Evolutionary conservation across 352 stramenopile species (phyloP), one percentile per base, ranked within the genome.

Genomic region (Albugo candida): DNA sequence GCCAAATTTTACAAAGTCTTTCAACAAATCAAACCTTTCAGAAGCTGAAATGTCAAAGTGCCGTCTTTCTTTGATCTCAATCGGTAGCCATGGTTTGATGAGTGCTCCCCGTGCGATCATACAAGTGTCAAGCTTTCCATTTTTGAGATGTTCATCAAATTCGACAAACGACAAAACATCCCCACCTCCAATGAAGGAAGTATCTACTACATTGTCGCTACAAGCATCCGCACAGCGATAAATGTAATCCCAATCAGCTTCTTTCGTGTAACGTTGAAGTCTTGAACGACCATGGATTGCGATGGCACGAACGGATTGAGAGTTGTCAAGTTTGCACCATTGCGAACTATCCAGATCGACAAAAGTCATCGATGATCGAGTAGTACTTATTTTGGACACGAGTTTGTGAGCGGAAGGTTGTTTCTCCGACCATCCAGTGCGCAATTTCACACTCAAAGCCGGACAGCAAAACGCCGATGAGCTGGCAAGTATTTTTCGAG

Each of bases 71-170:
- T 99, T 99, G 50, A 99, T 98, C 64, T 99, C 96, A 0, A 73
- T 99, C 5, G 89, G 91, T 35, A 99, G 67, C 96, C 96, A 99
- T 20, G 96, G 96, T 70, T 99, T 99, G 65, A 99, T 98, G 14
- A 99, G 77, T 5, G 94, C 95, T 45, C 94, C 87, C 21, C 86
- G 81, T 1, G 67, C 83, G 43, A 94, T 53, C 81, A 96, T 95
- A 48, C 73, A 89, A 14, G 81, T 93, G 41, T 85, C 75, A 24
- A 95, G 60, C 55, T 84, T 81, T 49, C 75, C 68, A 34, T 83
- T 84, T 57, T 74, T 57, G 18, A 93, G 54, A 58, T 94, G 78
- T 12, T 69, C 56, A 52, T 93, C 61, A 45, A 88, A 91, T 50
- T 91, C 81, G 31, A 84, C 63, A 51, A 72, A 84, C 44, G 69